Base-by-base conservation (phyloP, 441 rosid genomes). In the Metrosideros polymorpha region DNA sequence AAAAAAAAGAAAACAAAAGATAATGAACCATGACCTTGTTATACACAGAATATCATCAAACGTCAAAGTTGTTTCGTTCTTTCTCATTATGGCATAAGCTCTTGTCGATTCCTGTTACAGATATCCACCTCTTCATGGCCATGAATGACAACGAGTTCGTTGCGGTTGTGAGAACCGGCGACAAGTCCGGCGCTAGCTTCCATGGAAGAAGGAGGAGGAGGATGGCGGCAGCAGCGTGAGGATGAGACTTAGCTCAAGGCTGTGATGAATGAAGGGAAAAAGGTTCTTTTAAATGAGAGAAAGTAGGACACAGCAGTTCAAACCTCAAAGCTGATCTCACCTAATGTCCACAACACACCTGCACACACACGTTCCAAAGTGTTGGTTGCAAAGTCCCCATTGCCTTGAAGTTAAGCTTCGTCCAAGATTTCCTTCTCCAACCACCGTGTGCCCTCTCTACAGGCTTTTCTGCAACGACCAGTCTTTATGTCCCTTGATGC, bases 101-200 rank as follows among this genome's bases (percentile, higher is more conserved):
- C 15, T 39, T 71, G 5, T 71, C 22, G 4, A 71, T 22, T 42
- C 79, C 22, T 39, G 79, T 39, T n/a, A 50, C 45, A 53, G 22
- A 14, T 39, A 55, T 45, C 3, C 89, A 95, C 99, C 99, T 98
- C 99, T 90, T 98, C 99, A 82, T 98, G 99, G 89, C 95, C 95
- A 42, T 96, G 99, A 86, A 98, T 98, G 89, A 96, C 99, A 13
- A 98, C 98, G 49, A 98, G 99, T 91, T 98, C 99, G 17, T 98
- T 98, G 87, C 99, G 98, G 90, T 96, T 98, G 93, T 96, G 99
- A 43, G 99, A 98, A 79, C 99, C 99, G 32, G 99, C 99, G 3
- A 98, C 98, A 19, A 98, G 98, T 82, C 99, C 99, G 71, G 99
- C 99, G 49, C 96, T 95, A 29, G 99, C 99, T 92, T 98, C 99